Conservation (phyloP, 257 asterid genomes). For the Ballota nigra region DNA sequence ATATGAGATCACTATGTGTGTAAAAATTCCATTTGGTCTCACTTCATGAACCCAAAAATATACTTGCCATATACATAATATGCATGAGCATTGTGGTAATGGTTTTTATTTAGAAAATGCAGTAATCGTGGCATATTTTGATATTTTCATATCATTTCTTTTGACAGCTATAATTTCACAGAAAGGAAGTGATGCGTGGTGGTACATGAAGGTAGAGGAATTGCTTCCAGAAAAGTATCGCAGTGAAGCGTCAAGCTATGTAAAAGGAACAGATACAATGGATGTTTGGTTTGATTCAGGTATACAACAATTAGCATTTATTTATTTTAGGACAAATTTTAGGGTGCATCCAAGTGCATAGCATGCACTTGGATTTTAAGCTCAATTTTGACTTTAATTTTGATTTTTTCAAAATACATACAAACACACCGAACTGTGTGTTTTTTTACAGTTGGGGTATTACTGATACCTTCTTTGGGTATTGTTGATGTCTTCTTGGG, state of each 20-base stretch:
- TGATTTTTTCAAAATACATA: no score
- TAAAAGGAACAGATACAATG: constrained; percentile 94
- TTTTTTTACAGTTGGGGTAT: no score
- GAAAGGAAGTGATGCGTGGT: constrained; percentile 99
- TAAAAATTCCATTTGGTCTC: neutral
- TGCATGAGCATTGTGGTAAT: neutral
- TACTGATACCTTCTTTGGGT: no score
- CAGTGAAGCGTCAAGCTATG: constrained; percentile 64
- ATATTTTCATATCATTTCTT: constrained; percentile 15
- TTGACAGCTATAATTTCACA: constrained; percentile 84
- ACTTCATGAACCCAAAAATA: neutral
- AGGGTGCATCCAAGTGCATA: no score
- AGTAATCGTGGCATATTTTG: neutral
- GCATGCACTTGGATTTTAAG: no score
- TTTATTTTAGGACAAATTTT: no score
- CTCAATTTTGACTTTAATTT: no score
- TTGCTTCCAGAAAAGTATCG: constrained; percentile 87
- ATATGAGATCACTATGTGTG: neutral
- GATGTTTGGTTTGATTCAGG: constrained; percentile 99
- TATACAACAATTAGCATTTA: constrained; percentile 23
- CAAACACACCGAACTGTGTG: no score
- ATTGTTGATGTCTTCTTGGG: no score
- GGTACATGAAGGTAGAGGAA: constrained; percentile 95
- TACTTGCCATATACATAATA: constrained; percentile 1
- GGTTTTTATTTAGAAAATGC: neutral